Conservation (phyloP, 176 grass and related monocot genomes). For the Typha latifolia region DNA sequence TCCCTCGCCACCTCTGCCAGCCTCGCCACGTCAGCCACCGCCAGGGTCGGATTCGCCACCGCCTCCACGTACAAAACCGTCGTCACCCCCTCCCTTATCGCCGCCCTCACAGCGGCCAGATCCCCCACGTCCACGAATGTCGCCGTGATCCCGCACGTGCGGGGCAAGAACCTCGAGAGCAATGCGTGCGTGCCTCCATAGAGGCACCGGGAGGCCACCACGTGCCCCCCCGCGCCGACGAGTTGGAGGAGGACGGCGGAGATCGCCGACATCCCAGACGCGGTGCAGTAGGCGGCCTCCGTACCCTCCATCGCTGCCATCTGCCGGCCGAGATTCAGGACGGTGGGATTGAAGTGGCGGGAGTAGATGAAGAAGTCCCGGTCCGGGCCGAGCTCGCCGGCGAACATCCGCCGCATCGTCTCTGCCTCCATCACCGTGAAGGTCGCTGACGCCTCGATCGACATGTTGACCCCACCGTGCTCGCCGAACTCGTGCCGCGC, state of each 20-base stretch:
- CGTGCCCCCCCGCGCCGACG: conserved; percentile 65
- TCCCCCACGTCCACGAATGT: conserved; percentile 83
- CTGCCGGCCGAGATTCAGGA: conserved; percentile 85
- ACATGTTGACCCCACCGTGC: conserved; percentile 99
- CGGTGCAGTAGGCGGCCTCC: conserved; percentile 92
- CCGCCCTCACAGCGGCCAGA: conserved; percentile 54
- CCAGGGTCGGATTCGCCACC: conserved; percentile 85
- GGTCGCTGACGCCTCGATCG: conserved; percentile 97
- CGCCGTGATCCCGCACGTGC: conserved; percentile 39
- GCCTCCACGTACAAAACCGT: conserved; percentile 81
- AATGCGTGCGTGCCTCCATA: conserved; percentile 97
- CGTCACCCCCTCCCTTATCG: conserved; percentile 45
- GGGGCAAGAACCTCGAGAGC: conserved; percentile 60
- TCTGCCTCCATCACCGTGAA: conserved; percentile 99
- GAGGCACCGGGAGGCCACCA: conserved; percentile 80
- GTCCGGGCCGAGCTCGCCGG: conserved; percentile 82
- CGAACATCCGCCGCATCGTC: conserved; percentile 73
- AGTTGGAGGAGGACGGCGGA: conserved; percentile 76
- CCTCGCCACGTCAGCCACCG: conserved; percentile 68
- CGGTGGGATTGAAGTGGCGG: conserved; percentile 93
- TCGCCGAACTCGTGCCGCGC: conserved; percentile 92
- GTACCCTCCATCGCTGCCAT: conserved; percentile 96
- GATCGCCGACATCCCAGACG: conserved; percentile 91
- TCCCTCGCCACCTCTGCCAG: conserved; percentile 68
- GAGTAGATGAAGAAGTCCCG: conserved; percentile 91